Conservation (phyloP, 441 rosid species). For the Pelargonium citronellum region DNA sequence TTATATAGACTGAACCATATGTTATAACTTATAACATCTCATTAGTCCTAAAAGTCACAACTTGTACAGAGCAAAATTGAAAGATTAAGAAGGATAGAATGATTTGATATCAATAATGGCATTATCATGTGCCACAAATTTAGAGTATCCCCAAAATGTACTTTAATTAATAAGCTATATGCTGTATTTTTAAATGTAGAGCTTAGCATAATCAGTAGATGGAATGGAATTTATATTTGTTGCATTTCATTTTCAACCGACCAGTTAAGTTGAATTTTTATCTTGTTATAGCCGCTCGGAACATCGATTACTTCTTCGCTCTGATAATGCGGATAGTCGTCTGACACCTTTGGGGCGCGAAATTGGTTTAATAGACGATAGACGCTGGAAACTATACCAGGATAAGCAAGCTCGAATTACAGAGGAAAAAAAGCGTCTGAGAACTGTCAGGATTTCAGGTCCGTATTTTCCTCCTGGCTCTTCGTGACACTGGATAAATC, state of each 20-base stretch:
- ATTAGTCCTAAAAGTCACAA: too few species aligned
- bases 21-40: too few species aligned
- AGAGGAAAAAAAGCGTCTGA: conserved; percentile 76
- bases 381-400: conserved; percentile 82
- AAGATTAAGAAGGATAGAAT: too few species aligned
- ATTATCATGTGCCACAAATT: too few species aligned
- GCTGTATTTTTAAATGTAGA: too few species aligned
- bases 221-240: not conserved
- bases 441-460: conserved; percentile 81
- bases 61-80: too few species aligned
- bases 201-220: not conserved
- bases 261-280: not conserved
- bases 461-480: conserved; percentile 15
- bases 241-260: not conserved
- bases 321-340: conserved; percentile 95
- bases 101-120: too few species aligned
- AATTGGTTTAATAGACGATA: conserved; percentile 85
- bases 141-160: too few species aligned
- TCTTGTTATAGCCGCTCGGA: conserved; percentile 71
- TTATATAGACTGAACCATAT: too few species aligned
- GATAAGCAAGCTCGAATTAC: conserved; percentile 75
- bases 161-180: too few species aligned
- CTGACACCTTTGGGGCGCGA: conserved; percentile 90
- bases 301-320: conserved; percentile 84
- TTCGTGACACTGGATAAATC: not conserved